These are phyloP conservation scores for Aurantiochytrium sp. DNA, from an alignment of 108 stramenopile species.

Conservation along the genomic window DNA sequence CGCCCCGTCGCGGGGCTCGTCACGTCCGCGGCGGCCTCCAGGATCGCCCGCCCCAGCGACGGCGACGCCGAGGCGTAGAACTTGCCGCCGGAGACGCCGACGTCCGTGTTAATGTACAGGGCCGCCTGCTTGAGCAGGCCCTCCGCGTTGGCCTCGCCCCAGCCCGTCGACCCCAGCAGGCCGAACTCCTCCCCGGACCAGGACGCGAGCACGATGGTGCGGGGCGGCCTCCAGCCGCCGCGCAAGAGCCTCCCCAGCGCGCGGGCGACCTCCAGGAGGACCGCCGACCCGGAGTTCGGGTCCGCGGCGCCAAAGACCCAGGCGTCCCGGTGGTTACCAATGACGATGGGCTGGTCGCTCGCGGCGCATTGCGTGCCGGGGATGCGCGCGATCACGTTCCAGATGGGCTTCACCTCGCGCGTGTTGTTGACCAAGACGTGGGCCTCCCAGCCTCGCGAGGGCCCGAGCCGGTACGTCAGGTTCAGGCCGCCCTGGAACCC, in stretches of 20 bases:
- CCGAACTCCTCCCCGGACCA: slow-evolving; percentile 72
- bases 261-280: slow-evolving; percentile 61
- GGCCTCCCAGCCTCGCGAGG: slow-evolving; percentile 38
- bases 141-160: slow-evolving; percentile 55
- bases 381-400: slow-evolving; percentile 62
- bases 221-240: slow-evolving; percentile 55
- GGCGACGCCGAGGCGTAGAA: slow-evolving; percentile 54
- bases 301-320: slow-evolving; percentile 71
- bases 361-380: slow-evolving; percentile 44
- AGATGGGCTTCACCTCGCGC: slow-evolving; percentile 41
- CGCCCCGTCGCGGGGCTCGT: slow-evolving; percentile 40
- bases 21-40: slow-evolving; percentile 38
- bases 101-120: slow-evolving; percentile 64
- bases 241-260: slow-evolving; percentile 50
- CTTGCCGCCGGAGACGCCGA: slow-evolving; percentile 53
- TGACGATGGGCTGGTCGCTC: slow-evolving; percentile 47
- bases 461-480: slow-evolving; percentile 57
- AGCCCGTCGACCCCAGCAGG: slow-evolving; percentile 66
- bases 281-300: slow-evolving; percentile 63
- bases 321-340: slow-evolving; percentile 70
- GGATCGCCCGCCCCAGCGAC: slow-evolving; percentile 45
- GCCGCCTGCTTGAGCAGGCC: slow-evolving; percentile 41
- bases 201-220: slow-evolving; percentile 57
- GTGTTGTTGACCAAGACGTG: slow-evolving; percentile 45
- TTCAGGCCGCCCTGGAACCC: slow-evolving; percentile 50